phyloP scores from a whole-genome alignment of 2,329 filamentous ascomycete species.

The Colletotrichum scovillei region DNA sequence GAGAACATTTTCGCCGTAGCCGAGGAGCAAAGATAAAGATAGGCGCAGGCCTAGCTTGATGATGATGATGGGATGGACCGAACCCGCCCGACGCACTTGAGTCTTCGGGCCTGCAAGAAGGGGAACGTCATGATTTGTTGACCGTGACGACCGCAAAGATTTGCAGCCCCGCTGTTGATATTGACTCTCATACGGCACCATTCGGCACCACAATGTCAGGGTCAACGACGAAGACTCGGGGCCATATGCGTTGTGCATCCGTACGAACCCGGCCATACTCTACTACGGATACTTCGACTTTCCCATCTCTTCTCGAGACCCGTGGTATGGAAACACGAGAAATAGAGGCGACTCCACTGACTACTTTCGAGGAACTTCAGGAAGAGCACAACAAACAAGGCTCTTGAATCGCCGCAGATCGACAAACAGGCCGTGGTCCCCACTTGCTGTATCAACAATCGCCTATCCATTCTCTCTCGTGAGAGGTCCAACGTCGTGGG shows the following conservation, averaged over 20 bases:
- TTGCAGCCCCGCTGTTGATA: neutral
- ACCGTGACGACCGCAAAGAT: neutral
- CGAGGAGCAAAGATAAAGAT: neutral
- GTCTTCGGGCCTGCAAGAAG: neutral
- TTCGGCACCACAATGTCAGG: neutral
- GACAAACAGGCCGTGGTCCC: neutral
- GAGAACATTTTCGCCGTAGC: neutral
- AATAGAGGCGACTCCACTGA: neutral
- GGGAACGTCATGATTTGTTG: neutral
- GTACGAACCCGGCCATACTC: neutral
- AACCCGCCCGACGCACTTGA: neutral
- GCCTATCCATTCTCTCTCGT: neutral
- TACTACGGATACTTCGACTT: neutral
- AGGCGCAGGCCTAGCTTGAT: neutral
- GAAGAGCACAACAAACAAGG: neutral
- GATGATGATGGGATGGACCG: neutral
- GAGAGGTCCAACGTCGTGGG: neutral
- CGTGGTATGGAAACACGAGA: neutral
- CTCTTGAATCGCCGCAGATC: conserved; percentile 1
- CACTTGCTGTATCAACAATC: neutral
- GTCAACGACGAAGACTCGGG: neutral
- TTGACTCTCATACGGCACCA: neutral
- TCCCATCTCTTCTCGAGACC: neutral
- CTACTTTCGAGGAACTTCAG: neutral
- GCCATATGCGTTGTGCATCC: neutral